Base-by-base conservation (phyloP, 345 rosid genomes). In the Odontarrhena argentea region DNA sequence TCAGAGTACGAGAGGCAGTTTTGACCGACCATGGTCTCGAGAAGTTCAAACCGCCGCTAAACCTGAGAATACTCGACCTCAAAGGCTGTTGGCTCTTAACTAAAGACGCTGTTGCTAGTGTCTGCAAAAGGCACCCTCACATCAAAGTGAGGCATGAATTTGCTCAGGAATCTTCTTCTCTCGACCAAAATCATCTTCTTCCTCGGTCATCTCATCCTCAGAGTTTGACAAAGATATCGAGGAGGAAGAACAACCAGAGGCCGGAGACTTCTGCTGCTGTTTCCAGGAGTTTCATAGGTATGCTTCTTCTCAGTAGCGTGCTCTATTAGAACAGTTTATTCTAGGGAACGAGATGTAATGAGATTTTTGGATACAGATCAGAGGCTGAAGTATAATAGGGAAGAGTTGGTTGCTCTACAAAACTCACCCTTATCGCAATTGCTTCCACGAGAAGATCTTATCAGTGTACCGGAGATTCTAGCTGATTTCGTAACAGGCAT, bases 11-110 rank as follows among this genome's bases (percentile, higher is more conserved):
- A 11, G 91, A 88, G 69, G 92, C 90, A 8, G 89, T 94, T 28
- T 55, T 94, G 76, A 94, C 99, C 36, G 65, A 74, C 63, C 9
- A 9, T 1, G 97, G 95, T 41, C 83, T 94, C 35, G 82, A 70
- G 10, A 74, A 77, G 11, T 90, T 86, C 77, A 83, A 67, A 24
- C 87, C 96, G 32, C 91, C 86, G 0, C 25, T 71, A 38, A 51
- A 76, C 47, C 78, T 93, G 11, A 79, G 81, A 66, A 46, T 68
- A 51, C 83, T 93, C 32, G 87, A 93, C 76, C 81, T 93, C 64
- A 84, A 76, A 71, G 98, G 96, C 28, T 91, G 96, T 74, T 94
- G 99, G 99, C 96, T 94, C 42, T 74, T 93, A 69, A 82, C 84
- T 0, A 62, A 78, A 76, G 86, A 83, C 28, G 85, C 70, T 13